These are phyloP conservation scores for Volvox africanus DNA, from an alignment of 139 green algal species.

Conservation along the genomic window DNA sequence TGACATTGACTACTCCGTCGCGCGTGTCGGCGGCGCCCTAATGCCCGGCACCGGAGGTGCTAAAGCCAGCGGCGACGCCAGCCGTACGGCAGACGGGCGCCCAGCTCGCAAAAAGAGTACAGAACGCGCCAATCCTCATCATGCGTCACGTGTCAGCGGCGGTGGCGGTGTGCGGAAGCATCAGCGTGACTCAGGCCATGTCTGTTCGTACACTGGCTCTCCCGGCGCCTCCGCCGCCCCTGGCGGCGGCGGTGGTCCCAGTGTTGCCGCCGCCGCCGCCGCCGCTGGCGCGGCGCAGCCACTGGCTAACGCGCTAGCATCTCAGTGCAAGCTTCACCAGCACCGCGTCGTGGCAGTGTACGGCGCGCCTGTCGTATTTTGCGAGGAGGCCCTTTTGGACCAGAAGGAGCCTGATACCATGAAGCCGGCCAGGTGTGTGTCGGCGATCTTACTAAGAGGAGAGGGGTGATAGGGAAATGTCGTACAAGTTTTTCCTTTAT, in stretches of 20 bases:
- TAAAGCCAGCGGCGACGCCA: background rate
- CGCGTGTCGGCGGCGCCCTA: background rate
- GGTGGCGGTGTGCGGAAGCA: background rate
- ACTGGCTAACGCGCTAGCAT: conserved; percentile 44
- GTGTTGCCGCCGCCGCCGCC: background rate
- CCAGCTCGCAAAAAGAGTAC: background rate
- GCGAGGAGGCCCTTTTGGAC: conserved; percentile 30
- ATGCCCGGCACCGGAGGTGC: background rate
- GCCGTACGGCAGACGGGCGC: background rate
- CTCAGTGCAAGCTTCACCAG: conserved; percentile 41
- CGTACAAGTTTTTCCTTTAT: no score
- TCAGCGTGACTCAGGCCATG: background rate
- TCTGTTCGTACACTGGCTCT: background rate
- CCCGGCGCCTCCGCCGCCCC: background rate
- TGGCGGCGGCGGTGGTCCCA: background rate
- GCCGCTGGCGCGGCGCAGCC: conserved; percentile 8
- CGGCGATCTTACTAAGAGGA: no score
- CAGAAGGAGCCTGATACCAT: background rate
- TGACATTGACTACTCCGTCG: background rate
- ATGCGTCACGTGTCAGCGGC: background rate
- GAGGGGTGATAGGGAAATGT: no score
- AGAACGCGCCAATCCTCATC: background rate
- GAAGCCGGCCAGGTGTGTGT: conserved; percentile 9
- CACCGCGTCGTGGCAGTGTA: conserved; percentile 45
- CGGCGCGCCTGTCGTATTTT: conserved; percentile 36